These are phyloP conservation scores for Tuber magnatum DNA, from an alignment of 495 filamentous ascomycete genomes.

Conservation along the genomic window DNA sequence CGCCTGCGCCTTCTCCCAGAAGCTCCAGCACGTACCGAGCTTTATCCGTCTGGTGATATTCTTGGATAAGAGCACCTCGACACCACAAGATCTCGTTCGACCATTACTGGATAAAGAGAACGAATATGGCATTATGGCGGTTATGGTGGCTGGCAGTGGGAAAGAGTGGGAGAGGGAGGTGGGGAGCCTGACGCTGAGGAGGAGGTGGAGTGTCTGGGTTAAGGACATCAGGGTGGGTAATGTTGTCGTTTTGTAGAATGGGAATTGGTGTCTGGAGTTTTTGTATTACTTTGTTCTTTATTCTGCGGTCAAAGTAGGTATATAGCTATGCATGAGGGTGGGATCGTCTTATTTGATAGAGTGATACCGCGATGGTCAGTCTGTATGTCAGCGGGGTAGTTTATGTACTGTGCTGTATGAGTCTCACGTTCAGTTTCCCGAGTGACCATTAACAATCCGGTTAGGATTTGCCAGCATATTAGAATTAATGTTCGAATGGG, in stretches of 20 bases:
- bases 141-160: conserved; percentile 75
- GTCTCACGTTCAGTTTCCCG: background rate
- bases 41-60: conserved; percentile 72
- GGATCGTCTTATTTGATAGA: background rate
- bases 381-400: background rate
- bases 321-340: background rate
- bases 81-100: conserved; percentile 49
- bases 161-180: conserved; percentile 57
- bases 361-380: background rate
- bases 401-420: background rate
- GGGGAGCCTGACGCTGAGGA: conserved; percentile 60
- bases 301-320: background rate
- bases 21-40: conserved; percentile 73
- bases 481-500: background rate
- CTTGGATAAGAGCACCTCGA: conserved; percentile 59
- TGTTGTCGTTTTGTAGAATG: conserved; percentile 58
- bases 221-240: conserved; percentile 73
- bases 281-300: background rate
- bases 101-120: conserved; percentile 76
- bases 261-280: conserved; percentile 2
- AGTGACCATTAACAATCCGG: background rate
- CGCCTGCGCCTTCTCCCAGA: conserved; percentile 74
- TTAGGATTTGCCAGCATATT: background rate
- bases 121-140: conserved; percentile 68
- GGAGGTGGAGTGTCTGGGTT: conserved; percentile 72